Conservation (phyloP, 768 basidiomycete species). For the Mrakia gelida region DNA sequence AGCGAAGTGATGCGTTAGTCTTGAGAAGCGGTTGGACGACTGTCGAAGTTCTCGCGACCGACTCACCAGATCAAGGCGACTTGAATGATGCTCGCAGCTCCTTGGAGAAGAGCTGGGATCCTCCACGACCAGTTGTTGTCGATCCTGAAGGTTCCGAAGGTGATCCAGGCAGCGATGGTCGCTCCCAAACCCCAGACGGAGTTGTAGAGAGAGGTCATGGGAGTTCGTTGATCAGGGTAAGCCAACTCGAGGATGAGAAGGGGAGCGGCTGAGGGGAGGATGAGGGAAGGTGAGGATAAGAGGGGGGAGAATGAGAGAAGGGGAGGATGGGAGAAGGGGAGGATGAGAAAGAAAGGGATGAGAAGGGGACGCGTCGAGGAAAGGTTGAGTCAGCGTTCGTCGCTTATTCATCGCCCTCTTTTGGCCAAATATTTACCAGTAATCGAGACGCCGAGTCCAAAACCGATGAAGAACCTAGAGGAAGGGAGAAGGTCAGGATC, state of each 20-base stretch:
- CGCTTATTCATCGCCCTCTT: too few species aligned
- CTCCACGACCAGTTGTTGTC: constrained; percentile 59
- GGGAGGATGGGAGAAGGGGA: too few species aligned
- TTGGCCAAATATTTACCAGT: too few species aligned
- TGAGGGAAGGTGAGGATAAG: too few species aligned
- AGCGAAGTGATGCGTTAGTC: too few species aligned
- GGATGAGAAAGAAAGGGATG: too few species aligned
- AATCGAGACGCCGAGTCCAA: constrained; percentile 50
- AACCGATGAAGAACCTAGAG: constrained; percentile 51
- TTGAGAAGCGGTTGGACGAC: too few species aligned
- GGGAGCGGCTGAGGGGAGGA: too few species aligned
- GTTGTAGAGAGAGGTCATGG: constrained; percentile 73
- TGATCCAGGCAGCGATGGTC: constrained; percentile 75
- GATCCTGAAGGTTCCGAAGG: constrained; percentile 73
- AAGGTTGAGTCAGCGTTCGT: too few species aligned
- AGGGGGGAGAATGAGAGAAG: too few species aligned
- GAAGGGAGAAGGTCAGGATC: too few species aligned
- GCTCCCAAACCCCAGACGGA: constrained; percentile 42
- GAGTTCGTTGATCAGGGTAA: constrained; percentile 75
- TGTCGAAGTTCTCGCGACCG: too few species aligned
- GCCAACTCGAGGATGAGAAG: constrained; percentile 75
- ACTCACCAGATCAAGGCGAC: constrained; percentile 49
- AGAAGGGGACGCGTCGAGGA: constrained; percentile 60
- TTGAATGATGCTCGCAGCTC: constrained; percentile 7
- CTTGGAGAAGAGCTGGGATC: constrained; percentile 67